Evolutionary conservation across 192 early-diverging fungal genomes (phyloP), one percentile per base, ranked within the genome.

Genomic region (Martensiomyces pterosporus): DNA sequence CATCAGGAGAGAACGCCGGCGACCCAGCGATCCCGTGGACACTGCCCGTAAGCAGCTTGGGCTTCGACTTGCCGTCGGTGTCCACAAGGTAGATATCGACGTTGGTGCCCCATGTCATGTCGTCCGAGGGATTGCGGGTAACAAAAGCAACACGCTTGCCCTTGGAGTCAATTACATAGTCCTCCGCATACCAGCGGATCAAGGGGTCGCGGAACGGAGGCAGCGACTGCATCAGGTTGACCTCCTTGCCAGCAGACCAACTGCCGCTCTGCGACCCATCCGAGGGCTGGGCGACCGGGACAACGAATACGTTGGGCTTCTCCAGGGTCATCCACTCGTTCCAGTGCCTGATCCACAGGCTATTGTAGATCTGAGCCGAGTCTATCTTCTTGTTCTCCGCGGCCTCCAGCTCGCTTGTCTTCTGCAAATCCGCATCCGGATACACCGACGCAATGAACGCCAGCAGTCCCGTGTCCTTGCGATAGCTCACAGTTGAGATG

Each of bases 291-390:
- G 42, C 12, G 4, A 41, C 47, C 1, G 56, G 17, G 29, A 3
- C 39, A 13, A 10, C 38, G 16, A 60, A 64, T 33, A 72, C 40
- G 9, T 48, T 43, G 4, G 55, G 47, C 23, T 57, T 53, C 52
- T 78, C 74, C 19, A 69, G 47, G 12, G 71, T 49, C 29, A 77
- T 69, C 55, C 77, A 84, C 7, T 64, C 57, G 49, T 88, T 83
- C 85, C 86, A 88, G 47, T 90, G 88, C 32, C 86, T 70, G 23
- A 85, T 78, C 80, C 83, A 86, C 37, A 90, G 56, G 10, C 80
- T 52, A 41, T 87, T 80, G 53, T 66, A 86, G 16, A 73, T 75
- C 19, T 73, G 39, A n/a, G 78, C 86, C 15, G 77, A 66, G 40
- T 83, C 80, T 22, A 63, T 64, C 24, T 45, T 29, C 13, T 49